Evolutionary conservation across 768 basidiomycete genomes (phyloP).

Genomic region (Asterophora parasitica): DNA sequence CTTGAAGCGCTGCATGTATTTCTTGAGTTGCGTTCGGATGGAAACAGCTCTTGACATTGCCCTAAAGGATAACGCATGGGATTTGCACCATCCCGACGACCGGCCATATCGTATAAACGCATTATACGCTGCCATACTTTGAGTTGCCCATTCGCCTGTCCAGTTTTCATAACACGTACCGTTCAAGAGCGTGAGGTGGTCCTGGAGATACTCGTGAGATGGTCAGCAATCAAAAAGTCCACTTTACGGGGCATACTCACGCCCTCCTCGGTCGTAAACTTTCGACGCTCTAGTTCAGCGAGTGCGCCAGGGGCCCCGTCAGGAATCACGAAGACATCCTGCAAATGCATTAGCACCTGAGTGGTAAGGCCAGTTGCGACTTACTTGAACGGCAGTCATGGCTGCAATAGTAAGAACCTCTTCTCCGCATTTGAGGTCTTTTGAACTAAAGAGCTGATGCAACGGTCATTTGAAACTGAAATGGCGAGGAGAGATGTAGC

Average conservation of each 20-base stretch:
- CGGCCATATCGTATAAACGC: conserved; percentile 81
- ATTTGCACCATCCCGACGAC: conserved; percentile 90
- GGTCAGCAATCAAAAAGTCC: conserved; percentile 3
- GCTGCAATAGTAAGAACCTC: conserved; percentile 95
- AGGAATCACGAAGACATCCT: conserved; percentile 90
- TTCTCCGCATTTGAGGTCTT: conserved; percentile 85
- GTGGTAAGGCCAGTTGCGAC: background rate
- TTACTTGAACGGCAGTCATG: conserved; percentile 87
- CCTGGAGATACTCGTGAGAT: conserved; percentile 42
- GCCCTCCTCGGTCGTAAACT: conserved; percentile 98
- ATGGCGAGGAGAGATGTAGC: conserved; percentile 13
- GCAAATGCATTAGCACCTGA: background rate
- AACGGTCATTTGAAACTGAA: background rate
- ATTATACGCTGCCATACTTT: conserved; percentile 67
- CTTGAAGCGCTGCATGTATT: conserved; percentile 89
- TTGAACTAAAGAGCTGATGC: conserved; percentile 76
- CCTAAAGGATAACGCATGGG: conserved; percentile 88
- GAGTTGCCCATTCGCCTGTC: conserved; percentile 1
- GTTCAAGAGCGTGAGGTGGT: conserved; percentile 91
- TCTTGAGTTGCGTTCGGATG: conserved; percentile 90
- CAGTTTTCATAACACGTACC: conserved; percentile 39
- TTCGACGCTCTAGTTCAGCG: conserved; percentile 88
- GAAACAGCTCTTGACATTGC: conserved; percentile 92
- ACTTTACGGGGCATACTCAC: conserved; percentile 37
- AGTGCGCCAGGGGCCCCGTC: conserved; percentile 82